Base-by-base conservation (phyloP, 1,139 yeast species). In the Taphrina flavorubra region DNA sequence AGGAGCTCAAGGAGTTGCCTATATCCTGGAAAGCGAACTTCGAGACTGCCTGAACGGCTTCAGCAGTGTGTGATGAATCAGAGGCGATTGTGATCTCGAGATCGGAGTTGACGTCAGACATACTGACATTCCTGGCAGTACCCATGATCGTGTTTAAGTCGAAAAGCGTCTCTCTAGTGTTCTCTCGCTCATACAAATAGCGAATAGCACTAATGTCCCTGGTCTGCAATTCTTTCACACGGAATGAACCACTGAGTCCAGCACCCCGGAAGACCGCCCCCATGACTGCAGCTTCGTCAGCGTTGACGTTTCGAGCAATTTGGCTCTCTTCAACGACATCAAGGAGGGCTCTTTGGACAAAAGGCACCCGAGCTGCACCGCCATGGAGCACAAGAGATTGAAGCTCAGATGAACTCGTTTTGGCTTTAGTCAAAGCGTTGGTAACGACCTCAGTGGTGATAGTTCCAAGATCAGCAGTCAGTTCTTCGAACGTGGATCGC, bases 221-320 rank as follows among this genome's bases (percentile, higher is more conserved):
- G 7, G 91, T 82, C 36, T 81, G 80, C 67, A 91, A 82, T 58
- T 85, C 71, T 74, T 85, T 86, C 10, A 88, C 82, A 73, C 86
- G 85, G 76, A 87, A 87, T 73, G 85, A 83, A 58, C 84, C 83
- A 39, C 88, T 84, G 31, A 87, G 76, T 18, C 82, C 84, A 66
- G 92, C 89, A 14, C 95, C 99, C 72, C 92, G 84, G 61, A 89
- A 80, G 14, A 97, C 87, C 6, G 96, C 87, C 68, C 99, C 99
- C 75, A 90, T 82, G 14, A 92, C 97, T 70, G 91, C 92, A 70
- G 97, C 87, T 79, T 94, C 99, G 79, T 94, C 99, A 0, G 99
- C 95, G 77, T 94, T 94, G 63, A 95, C 96, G 69, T 88, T 90
- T 77, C 88, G 92, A n/a, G 97, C 84, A 63, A 95, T 81, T 56